Percentiles rank a stretch among this genome's conserved stretches.
Evolutionary conservation across 192 early-diverging fungal genomes (phyloP).

Genomic region (Podila minutissima): DNA sequence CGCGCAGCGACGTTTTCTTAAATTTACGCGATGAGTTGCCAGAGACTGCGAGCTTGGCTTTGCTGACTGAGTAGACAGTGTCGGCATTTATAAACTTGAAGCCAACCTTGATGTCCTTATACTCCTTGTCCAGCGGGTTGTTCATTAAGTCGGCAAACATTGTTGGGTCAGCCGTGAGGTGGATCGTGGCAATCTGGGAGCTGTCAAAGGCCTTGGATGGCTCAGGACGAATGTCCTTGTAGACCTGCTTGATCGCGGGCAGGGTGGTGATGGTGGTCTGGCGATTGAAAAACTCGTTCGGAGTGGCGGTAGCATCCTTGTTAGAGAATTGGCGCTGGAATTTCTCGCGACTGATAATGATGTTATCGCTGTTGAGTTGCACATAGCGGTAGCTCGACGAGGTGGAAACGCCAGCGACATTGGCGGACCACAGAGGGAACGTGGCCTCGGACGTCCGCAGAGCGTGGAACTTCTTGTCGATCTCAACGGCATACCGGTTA

Average conservation of each 20-base stretch:
- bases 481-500: conserved; percentile 22
- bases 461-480: conserved; percentile 15
- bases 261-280: conserved; percentile 6
- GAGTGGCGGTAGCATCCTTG: conserved; percentile 14
- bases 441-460: conserved; percentile 16
- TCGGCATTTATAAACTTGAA: conserved; percentile 36
- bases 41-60: conserved; percentile 50
- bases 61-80: conserved; percentile 9
- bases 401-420: conserved; percentile 12
- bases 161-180: conserved; percentile 25
- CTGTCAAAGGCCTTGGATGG: conserved; percentile 40
- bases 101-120: conserved; percentile 14
- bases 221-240: conserved; percentile 4
- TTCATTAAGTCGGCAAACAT: conserved; percentile 29
- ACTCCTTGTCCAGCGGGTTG: conserved; percentile 20
- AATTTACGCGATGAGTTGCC: conserved; percentile 42
- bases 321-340: conserved; percentile 9
- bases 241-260: conserved; percentile 22
- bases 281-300: conserved; percentile 30
- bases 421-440: conserved; percentile 40
- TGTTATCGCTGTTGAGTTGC: conserved; percentile 1
- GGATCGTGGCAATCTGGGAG: conserved; percentile 45
- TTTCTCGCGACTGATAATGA: neutral
- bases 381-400: conserved; percentile 17
- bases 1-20: conserved; percentile 48